These are phyloP conservation scores for Chamaecyparis obtusa DNA, from an alignment of 75 land plant species.

Conservation along the genomic window DNA sequence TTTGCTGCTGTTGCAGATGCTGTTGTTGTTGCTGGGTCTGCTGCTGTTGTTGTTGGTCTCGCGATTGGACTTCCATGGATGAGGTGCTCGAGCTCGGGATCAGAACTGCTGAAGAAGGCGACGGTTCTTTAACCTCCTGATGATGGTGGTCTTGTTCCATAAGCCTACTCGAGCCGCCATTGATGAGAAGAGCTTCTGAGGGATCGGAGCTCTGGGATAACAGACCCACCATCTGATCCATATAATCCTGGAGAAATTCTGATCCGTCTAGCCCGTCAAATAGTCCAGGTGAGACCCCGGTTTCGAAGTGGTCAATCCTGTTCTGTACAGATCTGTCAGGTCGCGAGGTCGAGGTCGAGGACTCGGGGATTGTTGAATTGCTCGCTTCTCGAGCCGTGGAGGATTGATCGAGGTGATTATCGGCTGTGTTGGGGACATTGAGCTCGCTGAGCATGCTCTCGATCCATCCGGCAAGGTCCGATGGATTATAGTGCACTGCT, in stretches of 20 bases:
- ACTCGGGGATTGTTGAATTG: constrained; percentile 10
- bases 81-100: constrained; percentile 12
- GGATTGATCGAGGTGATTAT: not conserved
- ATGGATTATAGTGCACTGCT: constrained; percentile 60
- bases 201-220: not conserved
- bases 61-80: constrained; percentile 1
- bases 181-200: not conserved
- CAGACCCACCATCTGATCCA: not conserved
- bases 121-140: not conserved
- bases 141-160: not conserved
- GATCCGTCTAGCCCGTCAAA: not conserved
- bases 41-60: not conserved
- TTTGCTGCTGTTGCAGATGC: not conserved
- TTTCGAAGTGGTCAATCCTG: not conserved
- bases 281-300: not conserved
- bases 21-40: not conserved
- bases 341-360: constrained; percentile 5
- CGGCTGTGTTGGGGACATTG: constrained; percentile 9
- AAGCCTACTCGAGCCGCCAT: not conserved
- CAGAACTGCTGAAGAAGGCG: not conserved
- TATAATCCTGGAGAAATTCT: not conserved
- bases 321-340: not conserved
- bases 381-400: constrained; percentile 11
- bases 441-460: constrained; percentile 73
- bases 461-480: constrained; percentile 69